These are phyloP conservation scores for Solanum dulcamara DNA, from an alignment of 257 asterid genomes.

Conservation along the genomic window DNA sequence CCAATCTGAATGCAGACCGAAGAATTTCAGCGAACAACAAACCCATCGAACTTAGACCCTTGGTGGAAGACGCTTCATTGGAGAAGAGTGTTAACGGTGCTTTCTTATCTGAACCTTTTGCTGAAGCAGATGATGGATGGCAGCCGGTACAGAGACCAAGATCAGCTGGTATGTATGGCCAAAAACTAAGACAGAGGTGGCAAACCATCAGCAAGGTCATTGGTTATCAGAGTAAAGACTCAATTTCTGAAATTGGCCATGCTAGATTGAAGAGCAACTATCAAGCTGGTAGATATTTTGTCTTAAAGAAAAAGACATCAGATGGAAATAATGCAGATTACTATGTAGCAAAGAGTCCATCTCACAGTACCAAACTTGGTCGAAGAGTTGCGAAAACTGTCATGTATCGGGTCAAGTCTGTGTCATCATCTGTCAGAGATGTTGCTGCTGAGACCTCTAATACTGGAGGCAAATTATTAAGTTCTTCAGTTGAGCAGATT, in stretches of 20 bases:
- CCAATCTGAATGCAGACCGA: slow-evolving; percentile 23
- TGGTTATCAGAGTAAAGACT: slow-evolving; percentile 57
- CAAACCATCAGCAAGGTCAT: slow-evolving; percentile 42
- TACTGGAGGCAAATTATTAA: slow-evolving; percentile 28
- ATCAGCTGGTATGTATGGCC: slow-evolving; percentile 58
- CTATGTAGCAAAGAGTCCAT: slow-evolving; percentile 61
- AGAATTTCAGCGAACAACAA: slow-evolving; percentile 17
- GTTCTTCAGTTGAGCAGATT: slow-evolving; percentile 31
- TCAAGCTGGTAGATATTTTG: slow-evolving; percentile 47
- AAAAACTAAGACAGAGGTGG: slow-evolving; percentile 67
- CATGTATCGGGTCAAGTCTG: slow-evolving; percentile 81
- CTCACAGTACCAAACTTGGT: slow-evolving; percentile 52
- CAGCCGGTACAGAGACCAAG: slow-evolving; percentile 86
- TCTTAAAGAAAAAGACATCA: slow-evolving; percentile 59
- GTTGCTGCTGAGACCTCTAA: slow-evolving; percentile 21
- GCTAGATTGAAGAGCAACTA: slow-evolving; percentile 45
- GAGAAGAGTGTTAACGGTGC: slow-evolving; percentile 21
- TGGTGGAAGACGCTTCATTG: slow-evolving; percentile 20
- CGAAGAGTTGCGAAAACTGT: slow-evolving; percentile 60
- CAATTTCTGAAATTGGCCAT: slow-evolving; percentile 51
- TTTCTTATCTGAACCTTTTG: slow-evolving; percentile 37
- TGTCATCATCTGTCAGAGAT: slow-evolving; percentile 38
- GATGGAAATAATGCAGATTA: slow-evolving; percentile 56
- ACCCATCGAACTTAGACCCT: slow-evolving; percentile 23
- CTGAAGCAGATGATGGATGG: slow-evolving; percentile 95